Base-by-base conservation (phyloP, 2,329 filamentous ascomycete species). In the Xylaria polymorpha region DNA sequence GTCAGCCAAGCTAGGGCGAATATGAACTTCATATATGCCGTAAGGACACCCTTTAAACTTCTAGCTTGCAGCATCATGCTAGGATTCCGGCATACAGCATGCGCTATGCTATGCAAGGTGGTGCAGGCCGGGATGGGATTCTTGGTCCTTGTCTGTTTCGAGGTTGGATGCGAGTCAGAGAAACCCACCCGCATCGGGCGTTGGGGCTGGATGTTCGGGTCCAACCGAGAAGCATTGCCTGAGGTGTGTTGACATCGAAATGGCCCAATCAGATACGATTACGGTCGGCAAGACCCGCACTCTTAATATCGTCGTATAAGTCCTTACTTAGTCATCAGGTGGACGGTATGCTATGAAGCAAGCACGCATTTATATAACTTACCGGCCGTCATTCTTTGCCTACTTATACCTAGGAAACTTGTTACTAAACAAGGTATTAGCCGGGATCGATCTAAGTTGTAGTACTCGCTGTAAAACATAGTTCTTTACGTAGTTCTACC, bases 181-280 rank as follows among this genome's bases (percentile, higher is more conserved):
- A 63, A 46, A 48, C 41, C 51, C 61, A 57, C 41, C 29, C 41
- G 20, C 51, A 57, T 39, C 32, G 48, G n/a, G 3, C 25, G 15
- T n/a, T 64, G 41, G 61, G 61, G 41, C 48, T 29, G 25, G 25
- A 29, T 29, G 25, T 29, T 29, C 25, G 25, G 25, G 25, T 29
- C 2, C 25, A 29, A 29, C 25, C 25, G 25, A 29, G 25, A 29
- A 29, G 25, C 25, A 29, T 29, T 8, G 7, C 12, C 20, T 1
- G 1, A 4, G 8, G 5, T 8, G n/a, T 3, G 7, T 35, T 10
- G 50, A 53, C 3, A 20, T 37, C 50, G 10, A 2, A 2, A 12
- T 32, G n/a, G 7, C 51, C 51, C 32, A 55, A 55, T 55, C 29
- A 55, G 18, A 37, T 37, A 35, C 20, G 32, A 35, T n/a, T n/a